Base-by-base conservation (phyloP, 140 eudicot genomes). In the Cichorium intybus region DNA sequence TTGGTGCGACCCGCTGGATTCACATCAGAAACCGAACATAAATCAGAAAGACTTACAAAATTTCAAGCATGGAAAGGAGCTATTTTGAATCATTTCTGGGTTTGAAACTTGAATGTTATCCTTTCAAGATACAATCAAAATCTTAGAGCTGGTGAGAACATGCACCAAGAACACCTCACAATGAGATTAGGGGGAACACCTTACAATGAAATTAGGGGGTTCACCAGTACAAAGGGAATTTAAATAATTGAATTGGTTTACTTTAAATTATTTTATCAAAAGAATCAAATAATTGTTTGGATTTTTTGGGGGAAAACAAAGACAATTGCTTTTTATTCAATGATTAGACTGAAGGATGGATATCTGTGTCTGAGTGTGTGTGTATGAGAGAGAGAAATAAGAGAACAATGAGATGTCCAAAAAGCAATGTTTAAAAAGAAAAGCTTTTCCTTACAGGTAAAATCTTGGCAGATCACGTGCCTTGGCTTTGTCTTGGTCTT, bases 401-500 rank as follows among this genome's bases (percentile, higher is more conserved):
- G 76, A 83, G 76, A 63, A 64, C 56, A 70, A 61, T 53, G 75
- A 76, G 52, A 80, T 73, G 77, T 76, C 69, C 37, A 51, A 51
- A 73, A 78, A 55, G 79, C 34, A 65, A n/a, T n/a, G n/a, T n/a
- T n/a, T n/a, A 68, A 73, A 61, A 48, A 39, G 66, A 62, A 67
- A 73, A 62, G 59, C 60, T 56, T 49, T 70, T 68, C 28, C 24
- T 78, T 71, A 83, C 84, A 85, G 85, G 75, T 73, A 77, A 71
- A 33, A 68, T 49, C 56, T 80, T 80, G 84, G 80, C 94, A 84
- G 93, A 76, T 90, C 97, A 90, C 95, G 97, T 90, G 97, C 85
- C 73, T 82, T 48, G 54, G 81, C 64, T 72, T 87, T 87, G 95
- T 87, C 95, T 75, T 71, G 41, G 66, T 79, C 84, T 70, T 62